Evolutionary conservation across 305 asterid genomes (phyloP).

Genomic region (Solanum hybrid): DNA sequence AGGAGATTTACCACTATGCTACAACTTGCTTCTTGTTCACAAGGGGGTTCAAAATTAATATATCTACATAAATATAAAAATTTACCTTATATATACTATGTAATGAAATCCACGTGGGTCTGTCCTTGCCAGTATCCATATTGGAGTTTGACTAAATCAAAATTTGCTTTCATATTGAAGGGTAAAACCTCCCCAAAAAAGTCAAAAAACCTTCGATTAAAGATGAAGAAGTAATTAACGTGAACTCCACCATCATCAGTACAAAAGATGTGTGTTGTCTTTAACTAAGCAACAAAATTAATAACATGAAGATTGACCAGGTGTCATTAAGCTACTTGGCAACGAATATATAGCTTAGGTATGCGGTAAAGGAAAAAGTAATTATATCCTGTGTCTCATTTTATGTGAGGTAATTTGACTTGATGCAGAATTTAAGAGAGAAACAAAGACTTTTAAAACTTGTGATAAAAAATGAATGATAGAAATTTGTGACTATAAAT

Average conservation of each 20-base stretch:
- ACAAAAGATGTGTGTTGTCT: constrained; percentile 27
- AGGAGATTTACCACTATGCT: background rate
- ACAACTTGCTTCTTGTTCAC: background rate
- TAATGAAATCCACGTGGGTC: background rate
- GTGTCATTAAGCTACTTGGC: background rate
- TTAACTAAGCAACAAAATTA: constrained; percentile 19
- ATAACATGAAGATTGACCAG: background rate
- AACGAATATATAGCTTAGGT: background rate
- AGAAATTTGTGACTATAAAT: too few relatives aligned
- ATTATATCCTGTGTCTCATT: background rate
- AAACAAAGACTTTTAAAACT: too few relatives aligned
- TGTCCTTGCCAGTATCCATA: background rate
- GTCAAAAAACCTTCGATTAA: too few relatives aligned
- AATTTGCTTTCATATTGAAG: too few relatives aligned
- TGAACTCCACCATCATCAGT: too few relatives aligned
- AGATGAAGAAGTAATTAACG: too few relatives aligned
- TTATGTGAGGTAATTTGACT: too few relatives aligned
- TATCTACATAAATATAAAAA: background rate
- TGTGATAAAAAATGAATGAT: too few relatives aligned
- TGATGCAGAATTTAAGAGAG: too few relatives aligned
- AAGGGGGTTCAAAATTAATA: background rate
- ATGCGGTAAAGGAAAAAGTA: background rate
- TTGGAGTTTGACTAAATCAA: too few relatives aligned
- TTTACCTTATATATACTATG: too few relatives aligned
- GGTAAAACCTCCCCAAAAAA: background rate